Conservation (phyloP, 306 rosid species). For the Vigna angularis region DNA sequence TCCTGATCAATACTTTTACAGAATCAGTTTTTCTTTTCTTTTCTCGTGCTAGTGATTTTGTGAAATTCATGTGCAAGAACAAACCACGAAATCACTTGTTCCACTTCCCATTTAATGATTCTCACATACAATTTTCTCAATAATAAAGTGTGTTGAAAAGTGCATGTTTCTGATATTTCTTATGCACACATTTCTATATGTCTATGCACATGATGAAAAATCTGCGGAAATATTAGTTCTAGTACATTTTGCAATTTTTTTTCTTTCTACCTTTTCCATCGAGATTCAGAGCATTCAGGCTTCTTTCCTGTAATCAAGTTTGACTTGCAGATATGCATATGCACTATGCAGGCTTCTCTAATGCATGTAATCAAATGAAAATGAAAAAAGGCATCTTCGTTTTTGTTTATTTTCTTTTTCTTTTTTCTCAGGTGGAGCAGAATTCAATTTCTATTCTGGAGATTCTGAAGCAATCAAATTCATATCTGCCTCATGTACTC, state of each 20-base stretch:
- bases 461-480: constrained; percentile 76
- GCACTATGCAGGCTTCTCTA: neutral
- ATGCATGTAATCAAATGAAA: neutral
- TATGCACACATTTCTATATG: neutral
- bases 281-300: constrained; percentile 6
- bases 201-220: constrained; percentile 9
- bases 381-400: neutral
- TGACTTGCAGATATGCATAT: neutral
- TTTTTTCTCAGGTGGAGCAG: constrained; percentile 53
- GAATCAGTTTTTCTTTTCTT: neutral
- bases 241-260: constrained; percentile 14
- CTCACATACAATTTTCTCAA: neutral
- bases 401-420: constrained; percentile 27
- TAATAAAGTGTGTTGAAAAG: neutral
- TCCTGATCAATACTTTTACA: neutral
- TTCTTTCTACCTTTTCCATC: neutral
- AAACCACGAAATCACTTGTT: neutral
- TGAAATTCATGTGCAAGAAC: neutral
- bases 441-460: constrained; percentile 52
- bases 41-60: neutral
- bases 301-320: constrained; percentile 18
- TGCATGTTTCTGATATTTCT: neutral
- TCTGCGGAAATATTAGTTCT: neutral
- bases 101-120: neutral
- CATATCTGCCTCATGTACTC: constrained; percentile 81